A percentile compares a stretch with the other conserved stretches of the same genome.
Conservation (phyloP, 2,329 filamentous ascomycete species). For the Bipolaris victoriae region DNA sequence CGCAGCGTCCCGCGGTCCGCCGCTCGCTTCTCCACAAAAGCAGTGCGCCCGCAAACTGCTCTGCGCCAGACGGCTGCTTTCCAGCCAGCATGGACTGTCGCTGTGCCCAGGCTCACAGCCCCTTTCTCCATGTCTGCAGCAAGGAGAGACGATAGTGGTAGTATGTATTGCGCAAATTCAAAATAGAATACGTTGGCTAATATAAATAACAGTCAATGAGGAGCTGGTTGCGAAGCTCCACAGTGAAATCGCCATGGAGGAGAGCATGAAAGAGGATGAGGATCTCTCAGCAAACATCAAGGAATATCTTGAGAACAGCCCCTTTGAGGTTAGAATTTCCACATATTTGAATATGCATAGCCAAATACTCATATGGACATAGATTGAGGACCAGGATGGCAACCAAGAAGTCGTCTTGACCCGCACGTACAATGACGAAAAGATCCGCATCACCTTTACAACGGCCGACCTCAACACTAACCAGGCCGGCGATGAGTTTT, state of each 20-base stretch:
- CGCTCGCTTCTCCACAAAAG: slow-evolving; percentile 50
- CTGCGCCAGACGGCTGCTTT: slow-evolving; percentile 44
- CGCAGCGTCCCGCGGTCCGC: slow-evolving; percentile 53
- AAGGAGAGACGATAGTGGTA: slow-evolving; percentile 45
- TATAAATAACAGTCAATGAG: slow-evolving; percentile 58
- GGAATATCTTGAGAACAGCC: slow-evolving; percentile 85
- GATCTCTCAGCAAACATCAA: slow-evolving; percentile 78
- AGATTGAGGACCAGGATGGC: slow-evolving; percentile 76
- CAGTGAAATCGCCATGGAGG: slow-evolving; percentile 65
- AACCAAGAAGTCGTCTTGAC: slow-evolving; percentile 87
- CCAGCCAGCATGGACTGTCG: slow-evolving; percentile 42
- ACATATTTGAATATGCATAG: no score
- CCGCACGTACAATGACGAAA: slow-evolving; percentile 85
- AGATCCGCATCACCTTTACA: slow-evolving; percentile 85
- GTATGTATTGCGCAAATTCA: slow-evolving; percentile 9
- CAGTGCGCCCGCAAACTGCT: slow-evolving; percentile 45
- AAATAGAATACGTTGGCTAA: slow-evolving; percentile 18
- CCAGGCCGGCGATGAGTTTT: slow-evolving; percentile 53
- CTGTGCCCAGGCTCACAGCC: slow-evolving; percentile 43
- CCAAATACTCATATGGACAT: slow-evolving; percentile 10
- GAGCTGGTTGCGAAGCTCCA: slow-evolving; percentile 88
- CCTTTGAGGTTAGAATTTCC: slow-evolving; percentile 69
- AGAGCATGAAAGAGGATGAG: slow-evolving; percentile 75
- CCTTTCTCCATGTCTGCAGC: slow-evolving; percentile 53
- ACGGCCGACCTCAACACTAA: slow-evolving; percentile 76